Percentiles rank a stretch among this genome's conserved stretches.
phyloP scores from a whole-genome alignment of 129 eudicot species.

The Calendula officinalis region DNA sequence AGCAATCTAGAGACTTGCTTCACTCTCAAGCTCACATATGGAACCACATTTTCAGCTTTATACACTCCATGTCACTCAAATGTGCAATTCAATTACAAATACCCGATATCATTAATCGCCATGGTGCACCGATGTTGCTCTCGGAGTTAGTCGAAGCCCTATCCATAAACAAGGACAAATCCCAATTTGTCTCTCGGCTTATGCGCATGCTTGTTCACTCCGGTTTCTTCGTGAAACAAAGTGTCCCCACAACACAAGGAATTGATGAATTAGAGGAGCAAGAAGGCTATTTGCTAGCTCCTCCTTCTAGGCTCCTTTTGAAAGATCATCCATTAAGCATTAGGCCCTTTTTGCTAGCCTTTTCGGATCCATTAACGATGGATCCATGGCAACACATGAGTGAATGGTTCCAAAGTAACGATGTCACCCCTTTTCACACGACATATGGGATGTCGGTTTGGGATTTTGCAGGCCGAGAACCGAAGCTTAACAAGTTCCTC shows the following conservation, averaged over 20 bases:
- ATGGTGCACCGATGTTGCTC: conserved; percentile 41
- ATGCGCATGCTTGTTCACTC: conserved; percentile 48
- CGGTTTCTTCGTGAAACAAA: conserved; percentile 31
- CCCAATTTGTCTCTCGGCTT: conserved; percentile 32
- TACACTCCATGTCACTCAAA: conserved; percentile 46
- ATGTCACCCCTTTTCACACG: background rate
- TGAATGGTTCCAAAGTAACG: background rate
- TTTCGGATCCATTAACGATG: conserved; percentile 7
- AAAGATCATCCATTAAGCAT: conserved; percentile 24
- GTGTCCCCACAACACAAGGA: background rate
- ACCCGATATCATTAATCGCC: conserved; percentile 33
- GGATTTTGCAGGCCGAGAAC: background rate
- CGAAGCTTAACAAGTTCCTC: background rate
- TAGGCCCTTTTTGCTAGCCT: conserved; percentile 23
- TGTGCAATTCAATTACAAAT: no score
- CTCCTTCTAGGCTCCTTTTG: conserved; percentile 38
- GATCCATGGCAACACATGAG: conserved; percentile 25
- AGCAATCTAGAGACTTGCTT: conserved; percentile 27
- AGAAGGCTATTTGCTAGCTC: conserved; percentile 38
- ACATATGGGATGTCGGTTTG: background rate
- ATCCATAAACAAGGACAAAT: conserved; percentile 26
- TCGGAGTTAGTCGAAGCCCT: conserved; percentile 33
- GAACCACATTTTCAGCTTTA: conserved; percentile 44
- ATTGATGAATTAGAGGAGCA: conserved; percentile 9
- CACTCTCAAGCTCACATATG: conserved; percentile 51